phyloP scores from a whole-genome alignment of 1,139 yeast species.

The Zygosaccharomyces sapae region DNA sequence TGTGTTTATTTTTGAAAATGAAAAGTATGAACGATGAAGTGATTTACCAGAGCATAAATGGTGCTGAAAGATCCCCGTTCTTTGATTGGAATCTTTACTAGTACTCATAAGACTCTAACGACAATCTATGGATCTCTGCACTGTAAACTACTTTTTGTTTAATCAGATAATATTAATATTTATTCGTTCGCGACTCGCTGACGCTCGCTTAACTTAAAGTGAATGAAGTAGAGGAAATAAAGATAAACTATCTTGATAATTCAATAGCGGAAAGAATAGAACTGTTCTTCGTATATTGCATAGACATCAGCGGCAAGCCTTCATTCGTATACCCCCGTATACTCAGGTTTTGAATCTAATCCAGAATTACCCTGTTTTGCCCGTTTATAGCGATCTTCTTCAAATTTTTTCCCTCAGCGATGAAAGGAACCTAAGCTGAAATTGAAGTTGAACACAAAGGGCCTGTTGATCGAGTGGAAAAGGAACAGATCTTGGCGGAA shows the following conservation, averaged over 20 bases:
- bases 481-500: constrained; percentile 7
- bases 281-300: neutral
- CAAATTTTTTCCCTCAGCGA: constrained; percentile 2
- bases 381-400: neutral
- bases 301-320: neutral
- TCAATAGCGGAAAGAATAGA: neutral
- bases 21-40: neutral
- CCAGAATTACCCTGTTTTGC: neutral
- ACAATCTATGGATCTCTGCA: neutral
- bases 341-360: neutral
- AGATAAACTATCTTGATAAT: neutral
- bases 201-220: neutral
- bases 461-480: constrained; percentile 1
- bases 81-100: neutral
- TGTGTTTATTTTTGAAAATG: neutral
- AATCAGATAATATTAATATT: neutral
- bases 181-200: neutral
- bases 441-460: constrained; percentile 8
- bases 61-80: neutral
- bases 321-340: neutral
- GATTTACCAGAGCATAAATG: neutral
- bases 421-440: neutral
- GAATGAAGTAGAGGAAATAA: neutral
- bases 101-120: neutral
- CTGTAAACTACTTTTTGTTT: neutral